Conservation (phyloP, 1,284 basidiomycete species). For the Sparassis latifolia region DNA sequence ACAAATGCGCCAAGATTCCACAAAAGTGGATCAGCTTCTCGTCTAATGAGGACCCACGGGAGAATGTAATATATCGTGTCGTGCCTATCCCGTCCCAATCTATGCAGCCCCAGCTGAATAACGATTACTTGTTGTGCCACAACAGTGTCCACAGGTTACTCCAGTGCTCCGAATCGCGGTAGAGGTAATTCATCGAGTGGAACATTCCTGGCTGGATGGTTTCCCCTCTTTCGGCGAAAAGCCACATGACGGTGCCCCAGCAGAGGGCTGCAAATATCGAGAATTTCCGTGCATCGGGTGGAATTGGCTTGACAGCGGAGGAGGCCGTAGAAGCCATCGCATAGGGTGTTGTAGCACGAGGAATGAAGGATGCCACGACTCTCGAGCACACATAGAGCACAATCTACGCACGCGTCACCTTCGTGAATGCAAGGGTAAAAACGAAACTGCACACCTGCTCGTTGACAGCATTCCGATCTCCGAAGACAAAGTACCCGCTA, state of each 20-base stretch:
- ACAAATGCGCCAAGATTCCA: conserved; percentile 48
- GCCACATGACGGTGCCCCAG: conserved; percentile 98
- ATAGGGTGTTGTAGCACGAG: conserved; percentile 55
- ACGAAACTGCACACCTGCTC: conserved; percentile 74
- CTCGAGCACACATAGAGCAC: conserved; percentile 94
- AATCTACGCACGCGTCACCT: conserved; percentile 48
- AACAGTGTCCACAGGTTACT: conserved; percentile 61
- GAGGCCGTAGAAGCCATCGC: conserved; percentile 30
- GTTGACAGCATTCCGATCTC: conserved; percentile 93
- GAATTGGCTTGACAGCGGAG: conserved; percentile 55
- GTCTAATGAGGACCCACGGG: too few relatives aligned
- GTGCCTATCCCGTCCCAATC: too few relatives aligned
- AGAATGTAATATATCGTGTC: not conserved
- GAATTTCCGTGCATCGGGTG: conserved; percentile 80
- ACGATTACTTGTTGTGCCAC: conserved; percentile 66
- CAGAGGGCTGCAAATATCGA: conserved; percentile 83
- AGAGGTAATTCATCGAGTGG: conserved; percentile 77
- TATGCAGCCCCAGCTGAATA: not conserved
- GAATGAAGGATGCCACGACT: conserved; percentile 82
- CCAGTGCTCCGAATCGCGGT: conserved; percentile 77
- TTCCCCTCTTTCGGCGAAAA: conserved; percentile 83
- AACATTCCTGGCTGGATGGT: conserved; percentile 92
- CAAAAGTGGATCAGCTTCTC: conserved; percentile 25
- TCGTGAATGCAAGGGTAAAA: not conserved
- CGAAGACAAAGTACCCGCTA: conserved; percentile 91